Conservation (phyloP, 1,139 yeast species). For the Lodderomyces pseudojiufengensis region DNA sequence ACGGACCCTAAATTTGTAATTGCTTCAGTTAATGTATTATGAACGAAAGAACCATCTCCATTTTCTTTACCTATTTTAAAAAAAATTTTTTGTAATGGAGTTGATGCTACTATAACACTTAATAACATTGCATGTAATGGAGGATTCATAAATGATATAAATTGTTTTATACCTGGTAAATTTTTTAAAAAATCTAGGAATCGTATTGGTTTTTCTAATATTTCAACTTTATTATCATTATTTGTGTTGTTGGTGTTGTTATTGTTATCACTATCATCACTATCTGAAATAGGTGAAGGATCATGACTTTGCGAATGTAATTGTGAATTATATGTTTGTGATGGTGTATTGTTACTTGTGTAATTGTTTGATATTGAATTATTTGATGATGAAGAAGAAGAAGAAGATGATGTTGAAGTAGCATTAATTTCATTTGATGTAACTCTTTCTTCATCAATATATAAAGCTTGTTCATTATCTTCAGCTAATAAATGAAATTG, state of each 20-base stretch:
- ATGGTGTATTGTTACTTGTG: background rate
- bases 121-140: conserved; percentile 90
- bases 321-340: background rate
- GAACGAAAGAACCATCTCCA: conserved; percentile 44
- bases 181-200: conserved; percentile 4
- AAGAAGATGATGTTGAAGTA: conserved; percentile 1
- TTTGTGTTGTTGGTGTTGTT: background rate
- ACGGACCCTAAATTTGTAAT: conserved; percentile 79
- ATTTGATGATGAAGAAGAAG: background rate
- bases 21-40: conserved; percentile 74
- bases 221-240: background rate
- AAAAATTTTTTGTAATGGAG: conserved; percentile 66
- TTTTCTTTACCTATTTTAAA: conserved; percentile 42
- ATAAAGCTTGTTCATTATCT: conserved; percentile 9
- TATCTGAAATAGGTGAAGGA: background rate
- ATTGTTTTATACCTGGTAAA: conserved; percentile 16
- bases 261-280: conserved; percentile 1
- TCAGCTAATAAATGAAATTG: conserved; percentile 8
- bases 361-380: background rate
- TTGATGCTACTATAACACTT: conserved; percentile 78
- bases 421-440: conserved; percentile 11
- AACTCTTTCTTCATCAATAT: conserved; percentile 12
- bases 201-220: background rate
- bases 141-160: conserved; percentile 75
- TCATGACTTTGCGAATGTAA: background rate